Evolutionary conservation across 2,329 filamentous ascomycete genomes (phyloP).

Genomic region (Ilyonectria mors-panacis): DNA sequence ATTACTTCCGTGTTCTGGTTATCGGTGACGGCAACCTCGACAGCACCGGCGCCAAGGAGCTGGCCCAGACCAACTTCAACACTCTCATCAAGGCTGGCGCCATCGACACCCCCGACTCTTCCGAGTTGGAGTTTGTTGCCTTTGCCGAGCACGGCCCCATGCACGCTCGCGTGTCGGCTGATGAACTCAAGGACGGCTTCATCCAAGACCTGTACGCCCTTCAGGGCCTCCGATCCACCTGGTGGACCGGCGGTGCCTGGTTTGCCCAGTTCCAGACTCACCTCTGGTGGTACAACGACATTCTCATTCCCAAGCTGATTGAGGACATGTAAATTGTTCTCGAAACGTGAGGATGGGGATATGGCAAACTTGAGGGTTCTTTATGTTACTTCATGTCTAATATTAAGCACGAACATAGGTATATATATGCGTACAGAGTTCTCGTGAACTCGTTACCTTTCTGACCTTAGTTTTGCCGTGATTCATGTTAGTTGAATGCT

Average conservation of each 20-base stretch:
- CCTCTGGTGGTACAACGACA: constrained; percentile 54
- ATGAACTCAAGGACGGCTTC: constrained; percentile 57
- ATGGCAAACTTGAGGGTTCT: neutral
- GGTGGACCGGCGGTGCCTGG: constrained; percentile 60
- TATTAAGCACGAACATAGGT: constrained; percentile 4
- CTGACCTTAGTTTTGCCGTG: neutral
- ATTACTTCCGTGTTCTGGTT: constrained; percentile 50
- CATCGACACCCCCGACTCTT: constrained; percentile 37
- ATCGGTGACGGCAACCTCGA: constrained; percentile 44
- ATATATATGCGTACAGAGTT: constrained; percentile 3
- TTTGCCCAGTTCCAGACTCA: constrained; percentile 50
- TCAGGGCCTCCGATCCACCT: constrained; percentile 61
- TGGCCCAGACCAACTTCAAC: constrained; percentile 48
- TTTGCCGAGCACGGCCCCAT: constrained; percentile 57
- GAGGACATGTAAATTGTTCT: constrained; percentile 20
- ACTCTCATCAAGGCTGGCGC: constrained; percentile 48
- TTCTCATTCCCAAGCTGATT: constrained; percentile 39
- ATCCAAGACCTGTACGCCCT: constrained; percentile 58
- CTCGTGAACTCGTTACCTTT: neutral
- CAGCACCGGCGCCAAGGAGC: constrained; percentile 39
- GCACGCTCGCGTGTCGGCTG: constrained; percentile 50
- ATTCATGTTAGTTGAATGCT: neutral
- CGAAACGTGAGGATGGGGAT: neutral
- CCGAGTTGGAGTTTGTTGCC: constrained; percentile 50
- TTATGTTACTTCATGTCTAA: constrained; percentile 2